Evolutionary conservation across 192 early-diverging fungal species (phyloP), one percentile per base, ranked within the genome.

Genomic region (Gaertneriomyces sp.): DNA sequence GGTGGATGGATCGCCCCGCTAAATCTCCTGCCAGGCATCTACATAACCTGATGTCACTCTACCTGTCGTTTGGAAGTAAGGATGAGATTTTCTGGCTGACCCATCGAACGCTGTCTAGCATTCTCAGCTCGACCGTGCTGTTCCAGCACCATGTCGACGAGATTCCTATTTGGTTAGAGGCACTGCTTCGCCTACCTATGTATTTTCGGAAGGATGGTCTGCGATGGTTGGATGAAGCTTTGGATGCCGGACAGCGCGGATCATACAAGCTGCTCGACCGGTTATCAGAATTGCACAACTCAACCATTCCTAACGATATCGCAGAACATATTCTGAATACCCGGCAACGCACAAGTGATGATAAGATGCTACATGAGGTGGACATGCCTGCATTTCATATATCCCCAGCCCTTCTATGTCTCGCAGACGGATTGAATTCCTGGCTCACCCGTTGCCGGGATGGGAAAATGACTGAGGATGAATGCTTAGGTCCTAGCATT

Each of bases 261-360:
- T 84, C 86, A 47, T 87, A 85, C 66, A 76, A 79, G 51, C 78
- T 84, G 58, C 82, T 88, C 39, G 89, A 90, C 65, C 71, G 81
- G 39, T 64, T 82, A 10, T 33, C 25, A 33, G 25, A 33, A 33
- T 33, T 33, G 2, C 25, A 33, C 25, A 33, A 33, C 25, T 33
- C 25, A 33, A 2, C 2, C 25, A 33, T 33, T 33, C 25, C 25
- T 2, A 33, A 33, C 25, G 25, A 33, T 5, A 66, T 67, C 53
- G 59, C 81, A 5, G 81, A 78, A 8, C 62, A 75, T 52, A 52
- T 76, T 11, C 58, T 79, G 42, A 68, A 74, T 10, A 63, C 61
- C 16, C 58, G 60, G 8, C 60, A 53, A 10, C 44, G 53, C 5
- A 60, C 50, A 33, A 9, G 25, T 38, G 58, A 61, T 12, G 60